Evolutionary conservation across 441 rosid species (phyloP), one percentile per base, ranked within the genome.

Genomic region (Manihot esculenta): DNA sequence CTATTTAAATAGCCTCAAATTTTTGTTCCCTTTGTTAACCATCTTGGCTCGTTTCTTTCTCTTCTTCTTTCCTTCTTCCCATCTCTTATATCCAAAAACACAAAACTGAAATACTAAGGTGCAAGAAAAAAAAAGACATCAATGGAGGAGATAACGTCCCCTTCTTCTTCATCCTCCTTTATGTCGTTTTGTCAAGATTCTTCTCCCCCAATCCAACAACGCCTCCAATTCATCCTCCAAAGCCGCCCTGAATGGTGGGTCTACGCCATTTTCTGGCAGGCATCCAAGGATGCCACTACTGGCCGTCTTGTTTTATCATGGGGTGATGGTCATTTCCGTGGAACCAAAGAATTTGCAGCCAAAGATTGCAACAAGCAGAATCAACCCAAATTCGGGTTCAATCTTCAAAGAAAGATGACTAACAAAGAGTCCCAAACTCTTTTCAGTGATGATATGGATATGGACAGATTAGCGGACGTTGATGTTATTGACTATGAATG

Each of bases 251-350:
- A 79, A 72, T 78, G 83, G 84, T 83, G 86, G 86, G 79, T 78
- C n/a, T 86, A 86, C 56, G 72, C 90, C 57, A 84, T 86, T 41
- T 84, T 84, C 73, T 86, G 90, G 88, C 84, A 70, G 72, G 76
- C 85, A 13, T 49, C 77, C 23, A 75, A 66, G 35, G 85, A 81
- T 45, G 67, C 69, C 23, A 55, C 69, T 26, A 55, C 64, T 17
- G 85, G 84, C 44, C 72, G 77, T 38, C 60, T 72, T 63, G 59
- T 78, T 48, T 72, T 84, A 15, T 81, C 83, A 0, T 86, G 84
- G 82, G 81, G 71, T 3, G 86, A 79, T 26, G 88, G 88, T 10
- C 67, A 75, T 69, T 82, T 82, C 63, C 77, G 74, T 0, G 84
- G 86, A 48, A 68, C 64, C 30, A 63, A 65, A 51, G 71, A 58